A percentile compares a stretch with the other conserved stretches of the same genome.
Evolutionary conservation across 495 filamentous ascomycete species (phyloP).

Genomic region (Tricharina praecox): DNA sequence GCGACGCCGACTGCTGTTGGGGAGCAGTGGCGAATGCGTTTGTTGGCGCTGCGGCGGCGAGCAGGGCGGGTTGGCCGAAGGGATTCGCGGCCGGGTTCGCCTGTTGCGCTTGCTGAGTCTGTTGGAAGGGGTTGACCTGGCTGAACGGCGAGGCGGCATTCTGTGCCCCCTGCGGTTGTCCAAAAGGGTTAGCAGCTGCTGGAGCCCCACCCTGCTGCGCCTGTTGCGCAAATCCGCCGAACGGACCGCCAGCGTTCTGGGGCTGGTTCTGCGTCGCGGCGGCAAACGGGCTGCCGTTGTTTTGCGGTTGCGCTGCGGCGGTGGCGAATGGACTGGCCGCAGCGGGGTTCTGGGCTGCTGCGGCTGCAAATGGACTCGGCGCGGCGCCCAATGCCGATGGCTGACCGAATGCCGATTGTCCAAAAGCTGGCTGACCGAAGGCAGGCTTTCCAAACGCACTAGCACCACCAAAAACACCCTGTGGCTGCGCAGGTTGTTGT

Average conservation of each 20-base stretch:
- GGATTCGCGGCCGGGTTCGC: neutral
- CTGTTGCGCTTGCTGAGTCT: constrained; percentile 9
- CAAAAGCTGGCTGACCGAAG: constrained; percentile 22
- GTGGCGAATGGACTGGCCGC: constrained; percentile 1
- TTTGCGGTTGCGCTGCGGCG: neutral
- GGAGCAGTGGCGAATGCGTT: constrained; percentile 8
- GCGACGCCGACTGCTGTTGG: constrained; percentile 5
- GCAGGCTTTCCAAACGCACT: constrained; percentile 11
- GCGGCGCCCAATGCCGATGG: constrained; percentile 18
- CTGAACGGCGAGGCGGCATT: neutral
- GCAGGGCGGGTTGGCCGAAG: constrained; percentile 8
- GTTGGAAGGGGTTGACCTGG: constrained; percentile 13
- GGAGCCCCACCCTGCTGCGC: neutral
- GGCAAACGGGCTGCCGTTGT: neutral
- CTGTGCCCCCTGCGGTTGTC: constrained; percentile 10
- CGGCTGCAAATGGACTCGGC: constrained; percentile 6
- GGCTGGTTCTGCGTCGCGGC: constrained; percentile 2
- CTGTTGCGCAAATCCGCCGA: neutral
- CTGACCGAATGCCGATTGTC: constrained; percentile 27
- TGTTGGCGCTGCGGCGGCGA: constrained; percentile 1
- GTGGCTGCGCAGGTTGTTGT: neutral
- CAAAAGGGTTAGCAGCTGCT: constrained; percentile 7
- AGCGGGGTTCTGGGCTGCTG: neutral
- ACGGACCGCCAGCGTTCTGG: neutral
- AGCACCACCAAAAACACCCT: neutral